phyloP scores from a whole-genome alignment of 2,329 filamentous ascomycete genomes.

The Phyllosticta capitalensis region DNA sequence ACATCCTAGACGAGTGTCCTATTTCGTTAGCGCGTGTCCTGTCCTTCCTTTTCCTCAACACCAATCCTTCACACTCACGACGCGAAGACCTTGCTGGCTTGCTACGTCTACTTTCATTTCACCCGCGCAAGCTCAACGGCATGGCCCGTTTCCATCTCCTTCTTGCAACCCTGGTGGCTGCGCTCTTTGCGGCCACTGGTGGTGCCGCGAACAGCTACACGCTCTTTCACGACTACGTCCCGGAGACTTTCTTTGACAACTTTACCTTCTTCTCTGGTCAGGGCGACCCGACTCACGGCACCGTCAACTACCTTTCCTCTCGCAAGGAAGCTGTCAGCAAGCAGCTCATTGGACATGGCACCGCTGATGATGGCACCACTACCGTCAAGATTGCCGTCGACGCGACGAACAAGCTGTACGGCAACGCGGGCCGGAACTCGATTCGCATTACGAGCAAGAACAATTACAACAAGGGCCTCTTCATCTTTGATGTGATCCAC shows the following conservation, averaged over 20 bases:
- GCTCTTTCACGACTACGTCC: constrained; percentile 30
- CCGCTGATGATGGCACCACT: constrained; percentile 27
- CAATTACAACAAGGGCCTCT: constrained; percentile 22
- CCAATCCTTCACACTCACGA: neutral
- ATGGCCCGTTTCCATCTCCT: constrained; percentile 5
- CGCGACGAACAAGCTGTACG: constrained; percentile 16
- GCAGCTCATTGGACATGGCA: constrained; percentile 18
- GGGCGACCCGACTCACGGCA: constrained; percentile 37
- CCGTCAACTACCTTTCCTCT: constrained; percentile 28
- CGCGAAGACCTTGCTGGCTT: neutral
- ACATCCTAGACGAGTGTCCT: neutral
- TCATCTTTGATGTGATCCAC: constrained; percentile 26
- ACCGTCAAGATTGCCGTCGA: constrained; percentile 34
- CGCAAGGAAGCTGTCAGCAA: neutral
- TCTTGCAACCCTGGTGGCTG: neutral
- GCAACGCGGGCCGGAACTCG: constrained; percentile 17
- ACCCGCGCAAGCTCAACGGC: neutral
- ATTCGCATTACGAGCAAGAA: constrained; percentile 24
- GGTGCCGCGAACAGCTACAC: constrained; percentile 19
- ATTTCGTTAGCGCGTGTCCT: neutral
- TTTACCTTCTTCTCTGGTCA: constrained; percentile 32
- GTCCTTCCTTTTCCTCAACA: neutral
- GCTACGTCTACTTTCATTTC: neutral
- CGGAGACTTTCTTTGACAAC: constrained; percentile 34
- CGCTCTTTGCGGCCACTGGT: neutral